Evolutionary conservation across 495 filamentous ascomycete species (phyloP), one percentile per base, ranked within the genome.

Genomic region (Polyplosphaeria fusca): DNA sequence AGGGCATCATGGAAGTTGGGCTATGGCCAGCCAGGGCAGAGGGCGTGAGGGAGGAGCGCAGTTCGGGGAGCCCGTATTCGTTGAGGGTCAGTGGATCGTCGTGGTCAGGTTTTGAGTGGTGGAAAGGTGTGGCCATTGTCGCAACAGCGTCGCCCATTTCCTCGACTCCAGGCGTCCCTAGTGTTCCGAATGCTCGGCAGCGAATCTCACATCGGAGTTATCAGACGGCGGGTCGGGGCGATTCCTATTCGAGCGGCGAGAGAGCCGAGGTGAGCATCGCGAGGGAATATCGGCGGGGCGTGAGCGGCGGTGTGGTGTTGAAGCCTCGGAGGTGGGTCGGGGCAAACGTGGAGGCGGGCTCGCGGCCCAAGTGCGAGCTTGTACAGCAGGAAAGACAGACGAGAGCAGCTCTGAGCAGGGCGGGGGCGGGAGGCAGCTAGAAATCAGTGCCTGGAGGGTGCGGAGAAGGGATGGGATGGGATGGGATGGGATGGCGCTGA

Each of bases 21-120:
- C 55, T 64, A 32, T 24, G 43, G 27, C 43, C 50, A 19, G 23
- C 42, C 7, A 35, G 9, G 26, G 49, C 5, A 19, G 51, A 19
- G 19, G 58, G 58, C 14, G 52, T 35, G 16, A 55, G 52, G 4
- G 52, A 43, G 26, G 39, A 19, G 18, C 57, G 56, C 16, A 58
- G 35, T 20, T 65, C 52, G 30, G 56, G 47, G 1, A 61, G 47
- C 18, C 47, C 62, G 52, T 57, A 65, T 14, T 61, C 57, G 52
- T 61, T 61, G 39, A 65, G 57, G 3, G 47, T 58, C 9, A 61
- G 57, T 0, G 56, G 52, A 37, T 65, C 57, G 35, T 57, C 41
- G 32, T 20, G 30, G 16, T 62, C 59, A 23, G 22, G 20, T 41
- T 46, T 19, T 5, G 49, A 13, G 24, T 46, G 58, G 30, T 38